A percentile compares a stretch with the other conserved stretches of the same genome.
phyloP scores from a whole-genome alignment of 805 yeast genomes.

The Jamesozyma rosinii region DNA sequence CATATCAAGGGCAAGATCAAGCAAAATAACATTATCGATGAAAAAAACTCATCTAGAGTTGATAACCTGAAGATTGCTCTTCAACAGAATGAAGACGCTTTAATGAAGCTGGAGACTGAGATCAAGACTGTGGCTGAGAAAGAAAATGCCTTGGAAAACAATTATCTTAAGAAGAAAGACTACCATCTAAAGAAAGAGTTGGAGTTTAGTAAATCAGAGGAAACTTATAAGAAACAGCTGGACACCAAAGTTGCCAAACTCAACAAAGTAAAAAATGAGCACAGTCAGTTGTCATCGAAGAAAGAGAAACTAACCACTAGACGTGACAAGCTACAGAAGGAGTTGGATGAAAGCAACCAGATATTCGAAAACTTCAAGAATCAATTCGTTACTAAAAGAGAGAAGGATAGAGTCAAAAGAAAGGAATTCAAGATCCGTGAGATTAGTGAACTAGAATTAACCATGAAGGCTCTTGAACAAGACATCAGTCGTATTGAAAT shows the following conservation, averaged over 20 bases:
- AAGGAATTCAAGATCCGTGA: slow-evolving; percentile 20
- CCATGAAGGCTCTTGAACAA: slow-evolving; percentile 28
- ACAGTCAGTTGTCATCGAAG: slow-evolving; percentile 15
- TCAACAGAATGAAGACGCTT: slow-evolving; percentile 31
- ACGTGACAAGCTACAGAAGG: slow-evolving; percentile 21
- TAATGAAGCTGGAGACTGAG: slow-evolving; percentile 15
- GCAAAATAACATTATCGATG: slow-evolving; percentile 46
- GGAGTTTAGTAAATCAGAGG: slow-evolving; percentile 22
- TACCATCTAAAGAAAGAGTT: slow-evolving; percentile 29
- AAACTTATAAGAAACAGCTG: slow-evolving; percentile 12
- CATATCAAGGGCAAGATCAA: slow-evolving; percentile 39
- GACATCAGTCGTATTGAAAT: slow-evolving; percentile 27
- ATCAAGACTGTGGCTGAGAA: slow-evolving; percentile 10
- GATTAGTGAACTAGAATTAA: slow-evolving; percentile 24
- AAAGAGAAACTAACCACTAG: slow-evolving; percentile 16
- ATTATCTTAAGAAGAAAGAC: slow-evolving; percentile 31
- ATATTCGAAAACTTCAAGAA: slow-evolving; percentile 17
- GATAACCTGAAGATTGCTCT: slow-evolving; percentile 39
- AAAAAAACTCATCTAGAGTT: slow-evolving; percentile 44
- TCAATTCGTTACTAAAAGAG: slow-evolving; percentile 16
- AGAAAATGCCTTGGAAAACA: slow-evolving; percentile 28
- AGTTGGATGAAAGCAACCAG: slow-evolving; percentile 18
- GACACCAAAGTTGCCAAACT: slow-evolving; percentile 1
- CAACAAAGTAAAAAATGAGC: slow-evolving; percentile 17
- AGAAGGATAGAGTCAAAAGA: slow-evolving; percentile 17